These are phyloP conservation scores for Exophiala calicioides DNA, from an alignment of 2,329 filamentous ascomycete species.

Conservation along the genomic window DNA sequence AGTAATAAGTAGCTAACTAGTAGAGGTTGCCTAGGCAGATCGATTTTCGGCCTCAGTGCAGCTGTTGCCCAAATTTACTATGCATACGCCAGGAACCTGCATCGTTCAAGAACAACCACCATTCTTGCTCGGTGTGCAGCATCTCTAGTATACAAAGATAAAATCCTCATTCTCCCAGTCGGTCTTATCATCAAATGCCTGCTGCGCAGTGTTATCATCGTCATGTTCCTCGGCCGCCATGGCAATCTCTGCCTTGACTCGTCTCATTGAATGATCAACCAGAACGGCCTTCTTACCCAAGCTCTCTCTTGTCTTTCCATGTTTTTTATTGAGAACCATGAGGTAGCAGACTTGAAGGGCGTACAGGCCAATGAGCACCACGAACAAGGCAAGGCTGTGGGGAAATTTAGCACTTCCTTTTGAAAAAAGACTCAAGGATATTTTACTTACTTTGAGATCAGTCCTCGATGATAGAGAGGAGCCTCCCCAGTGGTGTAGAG, in stretches of 20 bases:
- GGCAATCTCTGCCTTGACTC: conserved; percentile 32
- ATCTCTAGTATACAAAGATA: conserved; percentile 37
- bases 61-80: no score
- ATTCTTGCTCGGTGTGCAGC: no score
- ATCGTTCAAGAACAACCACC: no score
- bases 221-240: conserved; percentile 32
- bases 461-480: conserved; percentile 59
- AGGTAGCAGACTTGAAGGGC: conserved; percentile 34
- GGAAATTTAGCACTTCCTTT: no score
- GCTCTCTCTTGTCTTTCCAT: conserved; percentile 55
- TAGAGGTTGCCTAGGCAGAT: no score
- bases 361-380: conserved; percentile 58
- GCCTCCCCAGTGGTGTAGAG: conserved; percentile 64
- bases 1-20: no score
- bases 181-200: conserved; percentile 36
- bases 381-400: conserved; percentile 57
- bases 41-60: no score
- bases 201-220: conserved; percentile 29
- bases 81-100: no score
- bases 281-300: conserved; percentile 62
- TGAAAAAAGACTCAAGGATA: neutral
- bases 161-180: conserved; percentile 37
- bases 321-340: conserved; percentile 41
- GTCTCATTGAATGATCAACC: conserved; percentile 59
- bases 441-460: conserved; percentile 54